Evolutionary conservation across 2,329 filamentous ascomycete genomes (phyloP).

Genomic region (Neocatenulostroma microsporum): DNA sequence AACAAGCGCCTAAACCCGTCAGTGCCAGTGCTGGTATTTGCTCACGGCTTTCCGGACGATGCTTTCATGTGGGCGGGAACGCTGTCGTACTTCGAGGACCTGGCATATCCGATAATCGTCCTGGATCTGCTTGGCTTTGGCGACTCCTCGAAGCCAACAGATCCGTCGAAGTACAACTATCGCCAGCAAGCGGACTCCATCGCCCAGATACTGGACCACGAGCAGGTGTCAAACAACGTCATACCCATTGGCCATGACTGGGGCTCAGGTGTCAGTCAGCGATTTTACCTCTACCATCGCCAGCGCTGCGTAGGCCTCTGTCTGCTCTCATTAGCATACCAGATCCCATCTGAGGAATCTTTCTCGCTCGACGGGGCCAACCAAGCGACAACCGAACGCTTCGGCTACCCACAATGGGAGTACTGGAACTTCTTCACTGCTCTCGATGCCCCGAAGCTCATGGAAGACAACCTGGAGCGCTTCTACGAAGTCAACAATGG

Average conservation of each 20-base stretch:
- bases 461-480: constrained; percentile 20
- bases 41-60: constrained; percentile 47
- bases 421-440: constrained; percentile 43
- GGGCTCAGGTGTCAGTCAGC: constrained; percentile 36
- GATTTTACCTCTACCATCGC: constrained; percentile 37
- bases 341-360: constrained; percentile 23
- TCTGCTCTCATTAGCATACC: constrained; percentile 39
- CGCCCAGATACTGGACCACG: constrained; percentile 34
- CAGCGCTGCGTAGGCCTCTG: constrained; percentile 36
- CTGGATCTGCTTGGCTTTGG: constrained; percentile 36
- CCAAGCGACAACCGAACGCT: constrained; percentile 22
- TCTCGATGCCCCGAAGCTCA: constrained; percentile 32
- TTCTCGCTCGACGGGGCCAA: constrained; percentile 35
- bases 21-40: constrained; percentile 31
- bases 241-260: constrained; percentile 45
- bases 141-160: constrained; percentile 32
- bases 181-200: constrained; percentile 32
- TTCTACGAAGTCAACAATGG: constrained; percentile 18
- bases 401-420: constrained; percentile 32
- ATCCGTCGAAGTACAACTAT: constrained; percentile 30
- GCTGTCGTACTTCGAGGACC: constrained; percentile 18
- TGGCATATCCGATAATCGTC: constrained; percentile 28
- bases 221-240: constrained; percentile 26
- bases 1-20: constrained; percentile 13
- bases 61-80: constrained; percentile 39